Evolutionary conservation across 495 filamentous ascomycete species (phyloP), one percentile per base, ranked within the genome.

Genomic region (Astrocystis sublimbata): DNA sequence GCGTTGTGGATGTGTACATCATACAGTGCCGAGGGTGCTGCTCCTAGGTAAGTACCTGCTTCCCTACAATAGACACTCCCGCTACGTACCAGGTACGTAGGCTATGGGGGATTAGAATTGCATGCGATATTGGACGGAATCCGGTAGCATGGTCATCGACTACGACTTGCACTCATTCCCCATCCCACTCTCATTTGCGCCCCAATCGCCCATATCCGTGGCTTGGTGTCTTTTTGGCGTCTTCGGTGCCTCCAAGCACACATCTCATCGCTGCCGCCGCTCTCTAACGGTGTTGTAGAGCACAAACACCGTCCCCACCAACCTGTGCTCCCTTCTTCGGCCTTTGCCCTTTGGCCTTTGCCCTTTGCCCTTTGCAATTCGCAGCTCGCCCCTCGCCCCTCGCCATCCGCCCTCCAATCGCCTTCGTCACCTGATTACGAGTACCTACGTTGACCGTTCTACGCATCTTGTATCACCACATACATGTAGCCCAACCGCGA

Each of bases 121-220:
- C 10, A 15, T 51, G 47, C 26, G 28, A 51, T 15, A 30, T n/a
- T n/a, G 47, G 28, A 51, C 30, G 7, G 47, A 17, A 42, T 17
- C 0, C 36, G 19, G 17, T 30, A 49, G 15, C 52, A n/a, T 4
- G 6, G 6, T n/a, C 15, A n/a, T n/a, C 40, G 15, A 6, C 17
- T 15, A 15, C 53, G 23, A 57, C 54, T 45, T 57, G 38, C 31
- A 10, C 40, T 45, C 54, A 31, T 33, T 28, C 52, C 19, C 15
- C 52, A 56, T 56, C 52, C 52, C 52, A 56, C 52, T 23, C 42
- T 56, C 52, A 42, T 42, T 41, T 36, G 33, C 51, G 33, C 51
- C 33, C 15, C 24, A 40, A 8, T 21, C 31, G 31, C 33, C 19
- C 31, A 54, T 26, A 54, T 38, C 51, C n/a, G n/a, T n/a, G n/a